These are phyloP conservation scores for Ormosia emarginata DNA, from an alignment of 306 rosid species.

Conservation along the genomic window DNA sequence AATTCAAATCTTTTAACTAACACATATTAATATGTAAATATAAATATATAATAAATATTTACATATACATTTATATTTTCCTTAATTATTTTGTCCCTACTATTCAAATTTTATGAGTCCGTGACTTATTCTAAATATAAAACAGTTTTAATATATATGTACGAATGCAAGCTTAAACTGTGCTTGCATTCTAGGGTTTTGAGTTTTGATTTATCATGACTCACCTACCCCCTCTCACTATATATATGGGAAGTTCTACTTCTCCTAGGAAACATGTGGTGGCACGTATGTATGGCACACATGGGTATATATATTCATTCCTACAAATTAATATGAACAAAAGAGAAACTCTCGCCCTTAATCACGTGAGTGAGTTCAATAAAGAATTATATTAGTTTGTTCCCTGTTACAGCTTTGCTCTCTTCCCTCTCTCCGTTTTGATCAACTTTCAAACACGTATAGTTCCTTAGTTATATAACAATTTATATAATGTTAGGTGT, in stretches of 20 bases:
- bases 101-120: too few species aligned
- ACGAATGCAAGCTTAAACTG: constrained; percentile 12
- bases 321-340: not conserved
- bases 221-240: not conserved
- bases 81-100: too few species aligned
- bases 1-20: too few species aligned
- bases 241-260: not conserved
- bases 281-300: not conserved
- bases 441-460: not conserved
- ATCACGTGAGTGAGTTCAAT: not conserved
- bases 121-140: too few species aligned
- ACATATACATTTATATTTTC: too few species aligned
- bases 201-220: not conserved
- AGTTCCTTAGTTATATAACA: not conserved
- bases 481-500: not conserved
- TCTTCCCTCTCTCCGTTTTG: not conserved
- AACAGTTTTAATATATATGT: not conserved
- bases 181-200: constrained; percentile 23
- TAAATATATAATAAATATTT: too few species aligned
- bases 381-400: not conserved
- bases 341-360: not conserved
- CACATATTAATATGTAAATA: too few species aligned
- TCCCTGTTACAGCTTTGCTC: not conserved
- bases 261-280: not conserved
- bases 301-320: not conserved